Conservation (phyloP, 345 rosid species). For the Boechera retrofracta region DNA sequence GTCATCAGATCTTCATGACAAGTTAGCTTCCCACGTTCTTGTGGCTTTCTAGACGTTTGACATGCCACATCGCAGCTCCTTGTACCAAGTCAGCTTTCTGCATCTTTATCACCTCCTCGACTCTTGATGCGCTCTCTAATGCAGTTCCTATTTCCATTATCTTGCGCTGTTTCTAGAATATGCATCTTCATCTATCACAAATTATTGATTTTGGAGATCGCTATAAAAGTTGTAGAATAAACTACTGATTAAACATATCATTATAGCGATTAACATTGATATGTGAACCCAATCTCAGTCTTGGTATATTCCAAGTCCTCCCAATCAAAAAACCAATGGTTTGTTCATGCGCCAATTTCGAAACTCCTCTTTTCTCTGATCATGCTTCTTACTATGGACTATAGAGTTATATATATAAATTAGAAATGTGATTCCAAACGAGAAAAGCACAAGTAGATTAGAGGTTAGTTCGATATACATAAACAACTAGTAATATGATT, state of each 20-base stretch:
- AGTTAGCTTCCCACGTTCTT: no score
- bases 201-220: background rate
- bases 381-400: background rate
- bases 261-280: background rate
- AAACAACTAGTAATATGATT: background rate
- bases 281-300: background rate
- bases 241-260: background rate
- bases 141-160: no score
- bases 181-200: no score
- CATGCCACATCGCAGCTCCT: no score
- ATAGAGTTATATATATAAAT: background rate
- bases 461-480: background rate
- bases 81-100: no score
- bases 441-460: conserved; percentile 11
- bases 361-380: background rate
- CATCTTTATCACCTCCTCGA: no score
- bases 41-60: no score
- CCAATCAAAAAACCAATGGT: no score
- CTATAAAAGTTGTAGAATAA: background rate
- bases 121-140: no score
- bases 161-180: no score
- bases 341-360: background rate
- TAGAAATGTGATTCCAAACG: conserved; percentile 12
- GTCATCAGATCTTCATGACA: no score
- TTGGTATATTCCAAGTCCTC: no score